Evolutionary conservation across 78 protist species (phyloP).

Genomic region (Emiliania huxleyi): DNA sequence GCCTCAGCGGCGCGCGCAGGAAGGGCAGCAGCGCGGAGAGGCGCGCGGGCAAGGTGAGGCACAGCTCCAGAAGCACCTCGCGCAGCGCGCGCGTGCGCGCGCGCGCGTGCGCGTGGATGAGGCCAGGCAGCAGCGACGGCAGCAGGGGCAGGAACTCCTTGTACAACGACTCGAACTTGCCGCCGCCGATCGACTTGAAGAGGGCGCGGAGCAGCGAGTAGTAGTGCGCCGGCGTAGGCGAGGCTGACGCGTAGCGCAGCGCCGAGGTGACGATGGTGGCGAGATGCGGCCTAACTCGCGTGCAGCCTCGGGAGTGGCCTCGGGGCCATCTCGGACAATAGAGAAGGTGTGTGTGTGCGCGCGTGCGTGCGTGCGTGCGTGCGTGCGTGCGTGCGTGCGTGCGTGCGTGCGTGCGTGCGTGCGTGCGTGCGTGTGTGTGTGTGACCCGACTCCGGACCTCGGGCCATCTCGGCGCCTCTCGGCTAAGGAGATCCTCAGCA

Average conservation of each 20-base stretch:
- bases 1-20: constrained; percentile 70
- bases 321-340: no score
- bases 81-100: neutral
- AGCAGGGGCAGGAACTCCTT: constrained; percentile 75
- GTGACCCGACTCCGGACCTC: no score
- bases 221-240: constrained; percentile 47
- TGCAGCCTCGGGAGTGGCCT: no score
- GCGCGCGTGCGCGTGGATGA: neutral
- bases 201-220: constrained; percentile 66
- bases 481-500: no score
- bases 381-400: no score
- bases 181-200: constrained; percentile 68
- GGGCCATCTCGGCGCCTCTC: no score
- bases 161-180: constrained; percentile 77
- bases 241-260: constrained; percentile 25
- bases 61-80: constrained; percentile 81
- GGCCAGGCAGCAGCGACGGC: constrained; percentile 21
- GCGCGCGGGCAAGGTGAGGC: constrained; percentile 85
- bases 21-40: constrained; percentile 72
- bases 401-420: no score
- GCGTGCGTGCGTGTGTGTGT: no score
- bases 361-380: no score
- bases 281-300: no score
- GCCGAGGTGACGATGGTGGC: constrained; percentile 45
- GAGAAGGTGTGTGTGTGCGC: no score